Evolutionary conservation across 768 basidiomycete genomes (phyloP), one percentile per base, ranked within the genome.

Genomic region (Kwoniella dejecticola): DNA sequence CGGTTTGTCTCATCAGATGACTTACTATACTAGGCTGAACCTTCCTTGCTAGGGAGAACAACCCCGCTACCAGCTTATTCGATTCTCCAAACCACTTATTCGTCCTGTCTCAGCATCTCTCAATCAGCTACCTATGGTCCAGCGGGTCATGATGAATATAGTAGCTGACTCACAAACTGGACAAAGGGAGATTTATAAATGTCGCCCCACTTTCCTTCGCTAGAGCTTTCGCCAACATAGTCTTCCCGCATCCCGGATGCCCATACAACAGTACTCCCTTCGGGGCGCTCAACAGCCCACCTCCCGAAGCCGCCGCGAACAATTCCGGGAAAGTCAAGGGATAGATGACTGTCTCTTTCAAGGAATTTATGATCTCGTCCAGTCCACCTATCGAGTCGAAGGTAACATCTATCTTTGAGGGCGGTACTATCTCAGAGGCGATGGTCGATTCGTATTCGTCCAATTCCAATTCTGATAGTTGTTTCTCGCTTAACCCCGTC

Each of bases 231-330:
- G 96, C 96, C n/a, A 99, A 84, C 92, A 99, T 94, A 1, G 96
- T 98, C 82, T 99, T 99, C 24, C 96, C 96, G 67, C 96, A 99
- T 5, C 96, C 95, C 19, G 96, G 96, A 41, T 94, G 96, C 0
- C 96, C 96, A 70, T 90, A 95, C 19, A 99, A 84, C 17, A 98
- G 83, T 8, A 97, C 95, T 12, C 96, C 96, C 77, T 97, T 97
- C 0, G 96, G 96, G 4, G 96, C 91, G 4, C 86, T 85, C 62
- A 96, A 85, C 21, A 98, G 85, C 21, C 75, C 71, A 53, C 66
- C 69, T 13, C 88, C 84, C 0, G 92, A 90, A 0, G 89, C 17
- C 0, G 92, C 90, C 0, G 89, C 17, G 83, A 97, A 97, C 58
- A 98, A 84, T 60, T 88, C 83, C 3, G 96, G 96, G 72, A 90